Base-by-base conservation (phyloP, 225 moss, liverwort and hornwort species). In the Thuidium tamariscinum region DNA sequence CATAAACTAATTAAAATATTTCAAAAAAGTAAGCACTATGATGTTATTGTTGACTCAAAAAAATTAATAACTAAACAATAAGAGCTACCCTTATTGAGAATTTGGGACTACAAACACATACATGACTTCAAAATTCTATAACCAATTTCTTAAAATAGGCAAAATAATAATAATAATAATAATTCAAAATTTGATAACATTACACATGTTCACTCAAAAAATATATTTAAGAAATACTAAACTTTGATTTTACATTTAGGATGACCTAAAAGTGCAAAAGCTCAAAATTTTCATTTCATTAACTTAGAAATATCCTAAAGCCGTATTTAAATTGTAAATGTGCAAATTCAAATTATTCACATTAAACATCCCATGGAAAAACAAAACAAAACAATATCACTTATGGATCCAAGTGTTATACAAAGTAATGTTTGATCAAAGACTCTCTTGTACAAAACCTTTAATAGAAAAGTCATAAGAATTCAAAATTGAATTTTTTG, bases 81-180 rank as follows among this genome's bases (percentile, higher is more conserved):
- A 5, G 3, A 27, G 2, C 6, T 42, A 2, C 16, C 42, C 2
- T 5, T 42, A 42, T 3, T 16, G 0, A 26, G 5, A n/a, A n/a
- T n/a, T n/a, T n/a, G n/a, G n/a, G n/a, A 42, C 16, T 70, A 25
- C 5, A 42, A 42, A 44, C 16, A 70, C 42, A 26, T 42, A 70
- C 42, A 26, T 42, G 42, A 42, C 70, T 42, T 42, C 68, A 26
- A 16, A n/a, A 69, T 26, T 69, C 42, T 42, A 42, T 9, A 70
- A 27, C 9, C 0, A 27, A 0, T 44, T 44, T 16, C 2, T 71
- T 10, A 27, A 44, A 71, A 71, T 44, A 27, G 9, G 3, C 27
- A 44, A 71, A 16, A 42, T n/a, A n/a, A n/a, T n/a, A n/a, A n/a
- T n/a, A n/a, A n/a, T n/a, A 44, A 16, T 15, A 16, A 71, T 10